Percentiles rank a stretch among this genome's conserved stretches.
phyloP scores from a whole-genome alignment of 2,329 filamentous ascomycete genomes.

The Curvularia spicifera region DNA sequence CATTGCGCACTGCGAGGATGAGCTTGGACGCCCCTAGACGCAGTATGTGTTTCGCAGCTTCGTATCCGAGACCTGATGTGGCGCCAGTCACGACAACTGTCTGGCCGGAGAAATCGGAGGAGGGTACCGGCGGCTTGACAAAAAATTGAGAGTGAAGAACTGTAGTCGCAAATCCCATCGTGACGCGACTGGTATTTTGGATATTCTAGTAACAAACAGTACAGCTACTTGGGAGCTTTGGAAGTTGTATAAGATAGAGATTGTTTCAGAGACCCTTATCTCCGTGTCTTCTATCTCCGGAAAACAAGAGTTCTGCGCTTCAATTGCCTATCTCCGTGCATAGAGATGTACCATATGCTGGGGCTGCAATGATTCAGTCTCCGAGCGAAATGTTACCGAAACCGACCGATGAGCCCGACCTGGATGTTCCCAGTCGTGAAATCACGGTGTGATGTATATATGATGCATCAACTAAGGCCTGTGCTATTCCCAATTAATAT shows the following conservation, averaged over 20 bases:
- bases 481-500: neutral
- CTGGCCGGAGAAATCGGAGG: constrained; percentile 38
- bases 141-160: constrained; percentile 52
- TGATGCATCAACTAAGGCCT: neutral
- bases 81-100: constrained; percentile 57
- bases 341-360: neutral
- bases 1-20: constrained; percentile 54
- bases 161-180: constrained; percentile 8
- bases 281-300: constrained; percentile 2
- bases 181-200: neutral
- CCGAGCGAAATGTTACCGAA: no score
- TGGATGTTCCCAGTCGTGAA: neutral
- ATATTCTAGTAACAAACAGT: neutral
- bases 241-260: neutral
- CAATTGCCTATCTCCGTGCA: constrained; percentile 4
- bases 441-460: neutral
- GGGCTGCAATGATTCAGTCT: neutral
- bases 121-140: constrained; percentile 40
- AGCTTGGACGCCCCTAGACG: constrained; percentile 50
- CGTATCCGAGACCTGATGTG: constrained; percentile 56
- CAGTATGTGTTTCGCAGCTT: constrained; percentile 54
- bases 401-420: neutral
- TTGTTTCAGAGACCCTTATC: neutral
- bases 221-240: neutral
- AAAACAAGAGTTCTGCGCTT: no score